phyloP scores from a whole-genome alignment of 495 filamentous ascomycete genomes.

The Alectoria sarmentosa region DNA sequence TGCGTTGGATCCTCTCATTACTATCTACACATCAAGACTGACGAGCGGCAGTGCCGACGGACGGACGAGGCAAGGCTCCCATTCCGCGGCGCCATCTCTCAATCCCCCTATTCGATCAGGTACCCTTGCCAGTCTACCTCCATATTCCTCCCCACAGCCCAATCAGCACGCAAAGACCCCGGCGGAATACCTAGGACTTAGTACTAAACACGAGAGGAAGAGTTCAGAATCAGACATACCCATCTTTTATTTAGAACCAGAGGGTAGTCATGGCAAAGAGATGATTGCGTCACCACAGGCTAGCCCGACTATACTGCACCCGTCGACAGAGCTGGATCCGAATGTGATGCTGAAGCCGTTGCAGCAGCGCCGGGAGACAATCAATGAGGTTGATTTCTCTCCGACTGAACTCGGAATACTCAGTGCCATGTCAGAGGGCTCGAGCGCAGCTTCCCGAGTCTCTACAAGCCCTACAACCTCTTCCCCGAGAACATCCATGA shows the following conservation, averaged over 20 bases:
- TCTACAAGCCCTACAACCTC: conserved; percentile 12
- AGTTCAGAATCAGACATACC: neutral
- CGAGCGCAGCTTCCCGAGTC: conserved; percentile 2
- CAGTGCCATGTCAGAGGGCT: conserved; percentile 2
- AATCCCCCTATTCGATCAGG: conserved; percentile 11
- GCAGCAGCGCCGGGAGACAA: conserved; percentile 3
- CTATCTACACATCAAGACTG: neutral
- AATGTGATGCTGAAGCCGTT: conserved; percentile 10
- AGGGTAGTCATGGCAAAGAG: neutral
- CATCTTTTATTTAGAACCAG: neutral
- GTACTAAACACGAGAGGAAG: neutral
- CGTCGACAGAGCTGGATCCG: conserved; percentile 2
- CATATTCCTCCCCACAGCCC: conserved; percentile 5
- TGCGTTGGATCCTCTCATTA: neutral
- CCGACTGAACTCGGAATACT: conserved; percentile 5
- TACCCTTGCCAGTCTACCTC: conserved; percentile 14
- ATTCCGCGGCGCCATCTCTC: neutral
- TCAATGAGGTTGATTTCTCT: conserved; percentile 4
- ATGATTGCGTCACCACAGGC: conserved; percentile 5
- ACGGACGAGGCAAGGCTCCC: conserved; percentile 9
- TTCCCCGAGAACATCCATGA: conserved; percentile 5
- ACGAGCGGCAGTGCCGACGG: conserved; percentile 12
- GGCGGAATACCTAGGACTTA: conserved; percentile 5
- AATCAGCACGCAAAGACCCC: conserved; percentile 10
- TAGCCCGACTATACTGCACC: conserved; percentile 4